Evolutionary conservation across 2,329 filamentous ascomycete species (phyloP).

Genomic region (Exophiala viscosa): DNA sequence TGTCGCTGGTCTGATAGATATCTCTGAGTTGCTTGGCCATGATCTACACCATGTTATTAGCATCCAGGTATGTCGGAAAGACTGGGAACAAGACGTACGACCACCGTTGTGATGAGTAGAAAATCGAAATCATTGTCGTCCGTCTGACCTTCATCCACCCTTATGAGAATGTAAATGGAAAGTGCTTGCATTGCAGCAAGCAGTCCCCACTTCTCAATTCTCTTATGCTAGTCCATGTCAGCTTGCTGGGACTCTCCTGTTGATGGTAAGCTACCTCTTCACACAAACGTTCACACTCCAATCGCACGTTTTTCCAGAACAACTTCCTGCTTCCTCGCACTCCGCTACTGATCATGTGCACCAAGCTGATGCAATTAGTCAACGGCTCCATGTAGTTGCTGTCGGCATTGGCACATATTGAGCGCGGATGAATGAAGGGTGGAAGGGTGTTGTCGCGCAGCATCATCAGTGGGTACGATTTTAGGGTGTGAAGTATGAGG

Average conservation of each 20-base stretch:
- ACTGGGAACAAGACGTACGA: constrained; percentile 29
- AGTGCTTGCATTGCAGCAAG: constrained; percentile 45
- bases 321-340: constrained; percentile 37
- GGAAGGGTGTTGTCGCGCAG: constrained; percentile 37
- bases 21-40: not conserved
- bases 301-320: constrained; percentile 45
- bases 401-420: constrained; percentile 28
- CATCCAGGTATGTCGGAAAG: not conserved
- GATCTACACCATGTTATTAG: not conserved
- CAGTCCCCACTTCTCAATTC: constrained; percentile 37
- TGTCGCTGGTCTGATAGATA: not conserved
- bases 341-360: constrained; percentile 39
- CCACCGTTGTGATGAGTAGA: constrained; percentile 36
- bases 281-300: constrained; percentile 42
- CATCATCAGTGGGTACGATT: constrained; percentile 43
- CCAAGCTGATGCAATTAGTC: constrained; percentile 41
- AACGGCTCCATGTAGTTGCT: constrained; percentile 36
- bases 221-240: constrained; percentile 28
- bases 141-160: constrained; percentile 45
- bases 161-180: constrained; percentile 42
- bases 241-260: not conserved
- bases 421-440: constrained; percentile 42
- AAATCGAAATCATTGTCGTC: constrained; percentile 43
- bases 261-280: constrained; percentile 32
- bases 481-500: constrained; percentile 41